A percentile compares a stretch with the other conserved stretches of the same genome.
Conservation (phyloP, 192 early-diverging fungal genomes). For the Pilobolus umbonatus region DNA sequence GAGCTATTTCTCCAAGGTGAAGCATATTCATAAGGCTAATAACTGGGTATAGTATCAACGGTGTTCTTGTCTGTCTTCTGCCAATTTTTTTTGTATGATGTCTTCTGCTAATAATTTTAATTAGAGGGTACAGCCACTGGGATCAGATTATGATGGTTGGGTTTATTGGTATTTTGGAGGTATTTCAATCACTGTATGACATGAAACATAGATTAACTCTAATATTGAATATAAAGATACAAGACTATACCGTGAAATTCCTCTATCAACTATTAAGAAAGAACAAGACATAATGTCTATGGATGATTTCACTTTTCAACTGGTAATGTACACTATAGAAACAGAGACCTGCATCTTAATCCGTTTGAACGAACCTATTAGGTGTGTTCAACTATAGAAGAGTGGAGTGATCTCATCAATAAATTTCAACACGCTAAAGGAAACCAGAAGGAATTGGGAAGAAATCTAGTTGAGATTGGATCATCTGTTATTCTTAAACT, state of each 20-base stretch:
- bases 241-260: conserved; percentile 6
- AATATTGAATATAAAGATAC: not conserved
- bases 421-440: not conserved
- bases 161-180: conserved; percentile 12
- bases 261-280: not conserved
- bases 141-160: not conserved
- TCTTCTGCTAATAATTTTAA: not conserved
- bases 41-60: too few species aligned
- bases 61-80: too few species aligned
- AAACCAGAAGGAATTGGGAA: not conserved
- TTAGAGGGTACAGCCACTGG: conserved; percentile 4
- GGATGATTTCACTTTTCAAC: conserved; percentile 9
- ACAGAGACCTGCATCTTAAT: not conserved
- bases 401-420: not conserved
- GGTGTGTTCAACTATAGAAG: conserved; percentile 4
- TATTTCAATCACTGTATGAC: not conserved
- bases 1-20: too few species aligned
- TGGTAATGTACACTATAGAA: not conserved
- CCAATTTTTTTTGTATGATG: too few species aligned
- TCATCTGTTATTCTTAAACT: not conserved
- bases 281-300: not conserved
- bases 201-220: not conserved
- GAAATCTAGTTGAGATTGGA: not conserved
- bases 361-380: not conserved
- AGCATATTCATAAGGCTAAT: too few species aligned